Conservation (phyloP, 139 green algal genomes). For the Haematococcus sp. region DNA sequence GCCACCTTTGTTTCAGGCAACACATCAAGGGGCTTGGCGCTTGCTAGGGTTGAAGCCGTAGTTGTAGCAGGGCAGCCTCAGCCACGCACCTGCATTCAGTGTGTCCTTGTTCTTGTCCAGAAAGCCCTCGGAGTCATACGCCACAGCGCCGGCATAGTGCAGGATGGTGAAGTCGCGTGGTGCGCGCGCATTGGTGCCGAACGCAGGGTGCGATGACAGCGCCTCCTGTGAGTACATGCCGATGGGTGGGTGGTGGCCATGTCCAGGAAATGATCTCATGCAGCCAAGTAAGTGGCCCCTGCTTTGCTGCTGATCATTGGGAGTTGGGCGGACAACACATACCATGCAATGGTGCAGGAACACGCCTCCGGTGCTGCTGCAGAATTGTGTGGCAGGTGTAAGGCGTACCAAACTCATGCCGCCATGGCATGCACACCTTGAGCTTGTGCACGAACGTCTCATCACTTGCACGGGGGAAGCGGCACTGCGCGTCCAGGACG, state of each 20-base stretch:
- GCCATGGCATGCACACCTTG: constrained; percentile 6
- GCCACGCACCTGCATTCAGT: constrained; percentile 45
- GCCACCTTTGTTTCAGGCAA: no score
- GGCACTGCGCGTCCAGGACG: constrained; percentile 89
- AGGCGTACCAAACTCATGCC: no score
- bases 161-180: constrained; percentile 68
- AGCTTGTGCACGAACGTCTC: constrained; percentile 49
- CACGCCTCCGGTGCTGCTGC: no score
- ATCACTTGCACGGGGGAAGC: constrained; percentile 78
- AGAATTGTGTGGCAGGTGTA: no score
- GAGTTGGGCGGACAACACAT: no score
- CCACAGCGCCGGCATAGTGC: constrained; percentile 76
- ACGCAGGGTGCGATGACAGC: constrained; percentile 48
- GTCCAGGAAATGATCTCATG: no score
- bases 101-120: constrained; percentile 87
- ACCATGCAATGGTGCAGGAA: no score
- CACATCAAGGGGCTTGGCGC: no score
- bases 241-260: no score
- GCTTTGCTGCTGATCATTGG: no score
- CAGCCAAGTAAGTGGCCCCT: no score
- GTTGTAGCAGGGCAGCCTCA: not conserved
- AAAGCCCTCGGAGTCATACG: constrained; percentile 60
- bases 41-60: no score
- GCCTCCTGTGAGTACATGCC: constrained; percentile 23
- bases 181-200: constrained; percentile 42